These are phyloP conservation scores for Triticum monococcum DNA, from an alignment of 176 grass and related monocot species.

Conservation along the genomic window DNA sequence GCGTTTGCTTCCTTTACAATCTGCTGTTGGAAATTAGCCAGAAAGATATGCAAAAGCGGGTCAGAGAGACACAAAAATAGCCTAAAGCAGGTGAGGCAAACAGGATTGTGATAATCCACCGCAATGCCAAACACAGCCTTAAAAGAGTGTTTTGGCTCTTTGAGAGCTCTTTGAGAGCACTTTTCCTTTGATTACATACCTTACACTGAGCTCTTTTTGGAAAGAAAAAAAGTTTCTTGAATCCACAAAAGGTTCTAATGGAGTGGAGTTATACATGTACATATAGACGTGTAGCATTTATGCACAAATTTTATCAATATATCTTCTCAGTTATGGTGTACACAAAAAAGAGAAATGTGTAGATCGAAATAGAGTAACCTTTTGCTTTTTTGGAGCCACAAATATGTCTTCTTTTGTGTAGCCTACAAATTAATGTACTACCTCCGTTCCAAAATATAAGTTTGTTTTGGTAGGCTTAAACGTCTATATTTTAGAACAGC, in stretches of 20 bases:
- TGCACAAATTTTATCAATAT: background rate
- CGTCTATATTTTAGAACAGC: no score
- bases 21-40: no score
- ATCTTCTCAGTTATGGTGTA: background rate
- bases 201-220: background rate
- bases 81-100: background rate
- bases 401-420: background rate
- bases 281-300: background rate
- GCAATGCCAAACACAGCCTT: background rate
- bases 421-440: background rate
- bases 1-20: no score
- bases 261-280: background rate
- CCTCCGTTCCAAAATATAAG: no score
- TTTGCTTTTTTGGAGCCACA: background rate
- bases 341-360: background rate
- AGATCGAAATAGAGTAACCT: background rate
- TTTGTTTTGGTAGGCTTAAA: no score
- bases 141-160: background rate
- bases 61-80: background rate
- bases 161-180: background rate
- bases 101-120: background rate
- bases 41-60: background rate
- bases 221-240: background rate
- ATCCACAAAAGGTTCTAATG: background rate
- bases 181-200: background rate